Evolutionary conservation across 1,284 basidiomycete species (phyloP), one percentile per base, ranked within the genome.

Genomic region (Fomitiporia mediterranea): DNA sequence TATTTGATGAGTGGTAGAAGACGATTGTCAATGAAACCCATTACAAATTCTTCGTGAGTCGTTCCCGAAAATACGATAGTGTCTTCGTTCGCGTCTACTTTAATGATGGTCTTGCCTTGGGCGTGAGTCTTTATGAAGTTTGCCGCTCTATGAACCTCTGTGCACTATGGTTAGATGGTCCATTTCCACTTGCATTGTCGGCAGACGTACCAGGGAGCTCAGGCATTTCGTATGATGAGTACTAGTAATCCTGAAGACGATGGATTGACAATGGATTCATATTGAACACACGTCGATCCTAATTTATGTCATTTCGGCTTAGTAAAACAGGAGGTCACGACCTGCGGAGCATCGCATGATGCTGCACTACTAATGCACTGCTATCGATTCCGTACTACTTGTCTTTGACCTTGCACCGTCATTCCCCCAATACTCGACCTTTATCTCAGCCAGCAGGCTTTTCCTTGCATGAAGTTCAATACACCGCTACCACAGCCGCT

Each of bases 401-500:
- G 50, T 42, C 15, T 56, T 23, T 40, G 19, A 58, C 25, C 30
- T n/a, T 37, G 11, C 23, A 43, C 35, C 28, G 37, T 27, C 56
- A 32, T 37, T 34, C 23, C 27, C 55, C 35, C 23, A 34, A 4
- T 15, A 9, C 42, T 5, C 9, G 7, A 6, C 9, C 25, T 38
- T 11, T 21, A 7, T 6, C n/a, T 51, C 47, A 35, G 25, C 32
- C 21, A 32, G n/a, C n/a, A n/a, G n/a, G n/a, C n/a, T n/a, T n/a
- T 13, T 15, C 25, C 37, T 49, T 50, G 47, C 13, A 85, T 84
- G 81, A 88, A 87, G 66, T 69, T 87, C 48, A 83, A 79, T 62
- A 81, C 75, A 21, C 84, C 85, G 17, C 67, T 90, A 25, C 87
- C 88, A 17, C 87, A 89, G 65, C 69, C 83, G 1, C 70, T 90